Percentiles rank a stretch among this genome's conserved stretches.
phyloP scores from a whole-genome alignment of 805 yeast species.

The Maudiozyma bulderi region DNA sequence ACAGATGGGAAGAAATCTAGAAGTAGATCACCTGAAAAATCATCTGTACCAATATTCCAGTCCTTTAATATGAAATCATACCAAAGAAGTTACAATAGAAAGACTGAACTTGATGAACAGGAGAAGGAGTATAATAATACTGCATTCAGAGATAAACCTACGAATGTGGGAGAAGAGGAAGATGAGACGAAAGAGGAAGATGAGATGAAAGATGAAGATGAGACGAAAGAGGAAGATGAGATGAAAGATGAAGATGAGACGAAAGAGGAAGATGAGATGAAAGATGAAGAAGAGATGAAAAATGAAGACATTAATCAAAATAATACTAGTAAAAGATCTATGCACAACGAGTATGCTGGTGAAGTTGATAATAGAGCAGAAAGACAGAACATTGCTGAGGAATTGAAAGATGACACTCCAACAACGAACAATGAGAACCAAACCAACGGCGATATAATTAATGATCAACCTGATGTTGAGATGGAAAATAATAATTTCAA shows the following conservation, averaged over 20 bases:
- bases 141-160: background rate
- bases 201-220: background rate
- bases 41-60: constrained; percentile 16
- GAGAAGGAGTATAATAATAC: background rate
- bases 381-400: too few species aligned
- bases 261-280: background rate
- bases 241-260: background rate
- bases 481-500: background rate
- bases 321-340: too few species aligned
- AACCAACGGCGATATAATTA: background rate
- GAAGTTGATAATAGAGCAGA: too few species aligned
- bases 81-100: constrained; percentile 7
- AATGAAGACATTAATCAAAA: background rate
- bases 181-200: background rate
- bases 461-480: background rate
- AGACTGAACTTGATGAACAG: background rate
- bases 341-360: too few species aligned
- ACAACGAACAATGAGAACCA: background rate
- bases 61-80: constrained; percentile 24
- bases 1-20: background rate
- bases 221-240: background rate
- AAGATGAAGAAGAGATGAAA: background rate
- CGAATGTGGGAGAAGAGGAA: background rate
- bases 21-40: background rate
- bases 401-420: background rate